Base-by-base conservation (phyloP, 2,329 filamentous ascomycete genomes). In the Onygena corvina region DNA sequence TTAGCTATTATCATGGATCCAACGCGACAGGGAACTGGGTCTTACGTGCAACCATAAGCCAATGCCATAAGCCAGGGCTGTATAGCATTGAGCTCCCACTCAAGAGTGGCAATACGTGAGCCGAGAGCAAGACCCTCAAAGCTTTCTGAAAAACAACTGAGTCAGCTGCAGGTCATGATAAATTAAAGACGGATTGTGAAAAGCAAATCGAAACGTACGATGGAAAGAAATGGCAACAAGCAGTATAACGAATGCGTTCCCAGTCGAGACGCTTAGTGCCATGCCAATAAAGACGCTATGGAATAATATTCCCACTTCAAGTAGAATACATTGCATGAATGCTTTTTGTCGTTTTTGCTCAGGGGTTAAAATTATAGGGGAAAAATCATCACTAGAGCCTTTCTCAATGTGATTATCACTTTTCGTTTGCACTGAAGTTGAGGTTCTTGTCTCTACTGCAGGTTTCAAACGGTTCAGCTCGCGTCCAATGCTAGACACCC, bases 291-390 rank as follows among this genome's bases (percentile, higher is more conserved):
- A 65, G 52, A 88, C 76, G 53, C 80, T 84, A 66, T 88, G 84
- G 62, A 88, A 88, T 8, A 88, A 71, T 55, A 88, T 88, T 53
- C 84, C 84, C 50, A 83, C 81, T 64, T 88, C 84, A 3, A 88
- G 74, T 2, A 88, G 73, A 3, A 84, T 76, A 56, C 85, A 86
- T 64, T 88, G 84, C 57, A 86, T 71, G 2, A 83, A 75, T 62
- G 81, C 76, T 58, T 79, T 83, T 59, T 77, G 75, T 63, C 76
- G 72, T 12, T 66, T 72, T 54, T 71, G 62, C 18, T 62, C 58
- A 1, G 58, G 54, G 1, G 51, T 61, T 12, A 64, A 25, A n/a
- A 51, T 25, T 21, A 50, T 49, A 5, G 48, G 38, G 8, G n/a
- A 4, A 6, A 42, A 20, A 14, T 23, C 12, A 34, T 14, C 3